Conservation (phyloP, 768 basidiomycete genomes). For the Tremella mesenterica region DNA sequence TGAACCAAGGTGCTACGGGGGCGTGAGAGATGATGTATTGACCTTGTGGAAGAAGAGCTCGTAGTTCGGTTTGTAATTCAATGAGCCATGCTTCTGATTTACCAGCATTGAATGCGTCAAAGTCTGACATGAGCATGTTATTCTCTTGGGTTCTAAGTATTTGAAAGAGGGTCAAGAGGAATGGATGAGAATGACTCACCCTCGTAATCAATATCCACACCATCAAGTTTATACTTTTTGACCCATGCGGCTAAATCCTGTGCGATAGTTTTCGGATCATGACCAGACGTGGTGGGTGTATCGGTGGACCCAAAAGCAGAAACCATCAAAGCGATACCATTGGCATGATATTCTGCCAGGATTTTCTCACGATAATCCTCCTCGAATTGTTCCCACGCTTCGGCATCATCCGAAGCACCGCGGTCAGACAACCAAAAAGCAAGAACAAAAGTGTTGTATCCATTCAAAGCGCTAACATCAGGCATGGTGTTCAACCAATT, state of each 20-base stretch:
- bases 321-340: conserved; percentile 58
- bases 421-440: conserved; percentile 41
- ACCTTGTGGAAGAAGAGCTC: conserved; percentile 24
- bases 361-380: conserved; percentile 48
- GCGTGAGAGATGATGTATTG: conserved; percentile 43
- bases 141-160: too few species aligned
- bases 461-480: conserved; percentile 17
- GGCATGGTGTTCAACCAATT: conserved; percentile 39
- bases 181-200: background rate
- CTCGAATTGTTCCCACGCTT: conserved; percentile 21
- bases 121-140: too few species aligned
- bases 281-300: conserved; percentile 53
- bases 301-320: conserved; percentile 58
- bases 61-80: conserved; percentile 37
- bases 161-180: background rate
- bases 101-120: conserved; percentile 37
- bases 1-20: conserved; percentile 44
- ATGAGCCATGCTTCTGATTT: conserved; percentile 40
- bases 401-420: conserved; percentile 39
- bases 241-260: conserved; percentile 61
- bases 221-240: conserved; percentile 55
- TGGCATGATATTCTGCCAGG: conserved; percentile 53
- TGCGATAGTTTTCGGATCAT: conserved; percentile 58
- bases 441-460: conserved; percentile 41
- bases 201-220: conserved; percentile 66